Evolutionary conservation across 2,329 filamentous ascomycete genomes (phyloP).

Genomic region (Biscogniauxia mediterranea): DNA sequence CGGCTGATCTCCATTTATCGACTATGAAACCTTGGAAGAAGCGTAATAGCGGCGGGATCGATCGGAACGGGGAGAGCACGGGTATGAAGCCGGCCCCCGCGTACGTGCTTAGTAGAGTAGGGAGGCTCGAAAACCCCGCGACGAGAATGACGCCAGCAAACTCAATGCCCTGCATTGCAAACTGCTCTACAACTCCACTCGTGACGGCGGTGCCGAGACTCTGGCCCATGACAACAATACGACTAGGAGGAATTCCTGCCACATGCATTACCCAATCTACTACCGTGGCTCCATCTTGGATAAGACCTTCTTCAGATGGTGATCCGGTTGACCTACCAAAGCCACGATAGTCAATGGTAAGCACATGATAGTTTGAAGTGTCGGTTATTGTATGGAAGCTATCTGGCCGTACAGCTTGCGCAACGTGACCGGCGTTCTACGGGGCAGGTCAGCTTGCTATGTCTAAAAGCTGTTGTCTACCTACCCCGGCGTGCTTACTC

Average conservation of each 20-base stretch:
- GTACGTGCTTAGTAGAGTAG: slow-evolving; percentile 73
- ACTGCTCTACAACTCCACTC: slow-evolving; percentile 70
- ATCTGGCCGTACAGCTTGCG: slow-evolving; percentile 71
- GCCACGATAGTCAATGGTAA: slow-evolving; percentile 90
- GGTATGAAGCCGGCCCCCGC: slow-evolving; percentile 76
- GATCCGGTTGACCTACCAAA: slow-evolving; percentile 79
- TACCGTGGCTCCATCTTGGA: slow-evolving; percentile 72
- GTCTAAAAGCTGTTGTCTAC: slow-evolving; percentile 5
- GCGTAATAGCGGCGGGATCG: slow-evolving; percentile 62
- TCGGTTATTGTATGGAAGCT: slow-evolving; percentile 76
- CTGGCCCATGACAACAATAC: slow-evolving; percentile 81
- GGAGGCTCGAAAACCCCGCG: slow-evolving; percentile 74
- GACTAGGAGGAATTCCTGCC: slow-evolving; percentile 63
- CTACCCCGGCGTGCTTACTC: slow-evolving; percentile 46
- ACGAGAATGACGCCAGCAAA: slow-evolving; percentile 81
- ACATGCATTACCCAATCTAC: slow-evolving; percentile 69
- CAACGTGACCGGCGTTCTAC: slow-evolving; percentile 83
- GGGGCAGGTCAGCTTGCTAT: slow-evolving; percentile 37
- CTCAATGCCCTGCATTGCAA: slow-evolving; percentile 57
- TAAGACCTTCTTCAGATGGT: slow-evolving; percentile 77
- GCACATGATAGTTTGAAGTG: slow-evolving; percentile 72
- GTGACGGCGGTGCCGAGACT: slow-evolving; percentile 86
- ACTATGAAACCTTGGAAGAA: slow-evolving; percentile 62
- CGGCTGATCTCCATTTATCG: slow-evolving; percentile 78
- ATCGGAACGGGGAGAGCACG: slow-evolving; percentile 70